A percentile compares a stretch with the other conserved stretches of the same genome.
Conservation (phyloP, 1,139 yeast genomes). For the Suhomyces anneliseae region DNA sequence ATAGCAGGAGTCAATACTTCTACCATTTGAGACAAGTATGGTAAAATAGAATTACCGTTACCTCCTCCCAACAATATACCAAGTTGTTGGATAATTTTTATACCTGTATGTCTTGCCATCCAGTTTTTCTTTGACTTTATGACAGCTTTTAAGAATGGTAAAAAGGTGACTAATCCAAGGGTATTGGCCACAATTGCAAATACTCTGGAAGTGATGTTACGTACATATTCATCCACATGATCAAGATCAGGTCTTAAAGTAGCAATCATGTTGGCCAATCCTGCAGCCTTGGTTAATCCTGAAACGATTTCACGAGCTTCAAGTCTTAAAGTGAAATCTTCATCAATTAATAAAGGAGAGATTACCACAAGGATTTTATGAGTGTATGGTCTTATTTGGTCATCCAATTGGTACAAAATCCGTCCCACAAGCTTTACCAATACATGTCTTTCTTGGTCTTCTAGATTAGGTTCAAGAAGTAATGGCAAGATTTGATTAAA, state of each 20-base stretch:
- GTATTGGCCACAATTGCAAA: constrained; percentile 86
- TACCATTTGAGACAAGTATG: constrained; percentile 67
- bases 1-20: constrained; percentile 60
- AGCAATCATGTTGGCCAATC: constrained; percentile 74
- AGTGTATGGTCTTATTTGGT: constrained; percentile 68
- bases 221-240: constrained; percentile 75
- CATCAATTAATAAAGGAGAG: constrained; percentile 79
- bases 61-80: constrained; percentile 72
- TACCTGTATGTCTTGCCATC: constrained; percentile 89
- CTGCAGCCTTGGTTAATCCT: constrained; percentile 76
- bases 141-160: constrained; percentile 84
- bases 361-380: constrained; percentile 71
- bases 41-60: constrained; percentile 54
- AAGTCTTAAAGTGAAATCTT: constrained; percentile 66
- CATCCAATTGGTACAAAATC: constrained; percentile 64
- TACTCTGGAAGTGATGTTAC: constrained; percentile 76
- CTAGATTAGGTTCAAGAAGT: constrained; percentile 68
- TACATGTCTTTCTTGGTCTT: constrained; percentile 82
- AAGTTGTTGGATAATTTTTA: constrained; percentile 73
- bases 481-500: constrained; percentile 74
- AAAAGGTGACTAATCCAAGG: constrained; percentile 64
- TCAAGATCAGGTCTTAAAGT: constrained; percentile 82
- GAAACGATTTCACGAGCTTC: constrained; percentile 83
- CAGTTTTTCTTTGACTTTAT: constrained; percentile 76
- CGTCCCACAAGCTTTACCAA: constrained; percentile 76